Conservation (phyloP, 2,329 filamentous ascomycete genomes). For the Capronia coronata region DNA sequence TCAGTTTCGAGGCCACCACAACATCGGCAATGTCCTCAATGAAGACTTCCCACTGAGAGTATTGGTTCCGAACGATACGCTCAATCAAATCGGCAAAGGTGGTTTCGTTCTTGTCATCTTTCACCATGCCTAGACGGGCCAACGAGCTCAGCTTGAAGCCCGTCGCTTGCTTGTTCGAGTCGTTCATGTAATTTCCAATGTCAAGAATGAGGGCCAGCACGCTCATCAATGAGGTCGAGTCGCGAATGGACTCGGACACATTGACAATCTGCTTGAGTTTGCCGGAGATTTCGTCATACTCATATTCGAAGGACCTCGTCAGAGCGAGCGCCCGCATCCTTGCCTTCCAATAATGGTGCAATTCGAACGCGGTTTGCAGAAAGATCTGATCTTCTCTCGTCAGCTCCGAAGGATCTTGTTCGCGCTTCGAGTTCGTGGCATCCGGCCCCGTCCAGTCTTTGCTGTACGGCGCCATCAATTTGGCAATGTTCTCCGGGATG, state of each 20-base stretch:
- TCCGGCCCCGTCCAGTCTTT: conserved; percentile 93
- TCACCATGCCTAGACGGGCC: conserved; percentile 89
- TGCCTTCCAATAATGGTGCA: conserved; percentile 98
- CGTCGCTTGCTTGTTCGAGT: conserved; percentile 93
- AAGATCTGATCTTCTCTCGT: conserved; percentile 95
- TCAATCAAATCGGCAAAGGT: conserved; percentile 94
- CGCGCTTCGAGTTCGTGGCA: conserved; percentile 67
- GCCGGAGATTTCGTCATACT: conserved; percentile 84
- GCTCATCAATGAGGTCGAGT: conserved; percentile 91
- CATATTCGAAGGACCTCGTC: conserved; percentile 73
- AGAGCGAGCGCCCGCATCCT: conserved; percentile 85
- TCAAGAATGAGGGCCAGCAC: conserved; percentile 92
- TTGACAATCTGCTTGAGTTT: conserved; percentile 80
- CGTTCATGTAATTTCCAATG: conserved; percentile 99
- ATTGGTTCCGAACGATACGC: conserved; percentile 91
- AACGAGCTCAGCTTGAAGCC: conserved; percentile 98
- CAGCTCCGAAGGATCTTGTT: conserved; percentile 79
- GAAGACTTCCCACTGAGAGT: conserved; percentile 91
- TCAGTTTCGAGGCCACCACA: conserved; percentile 75
- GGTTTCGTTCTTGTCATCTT: conserved; percentile 97
- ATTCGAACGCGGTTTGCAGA: conserved; percentile 82
- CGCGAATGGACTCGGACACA: conserved; percentile 81
- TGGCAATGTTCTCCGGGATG: conserved; percentile 81
- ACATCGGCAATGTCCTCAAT: conserved; percentile 76
- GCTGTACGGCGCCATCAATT: conserved; percentile 89